Conservation (phyloP, 2,329 filamentous ascomycete genomes). For the Fonsecaea multimorphosa region DNA sequence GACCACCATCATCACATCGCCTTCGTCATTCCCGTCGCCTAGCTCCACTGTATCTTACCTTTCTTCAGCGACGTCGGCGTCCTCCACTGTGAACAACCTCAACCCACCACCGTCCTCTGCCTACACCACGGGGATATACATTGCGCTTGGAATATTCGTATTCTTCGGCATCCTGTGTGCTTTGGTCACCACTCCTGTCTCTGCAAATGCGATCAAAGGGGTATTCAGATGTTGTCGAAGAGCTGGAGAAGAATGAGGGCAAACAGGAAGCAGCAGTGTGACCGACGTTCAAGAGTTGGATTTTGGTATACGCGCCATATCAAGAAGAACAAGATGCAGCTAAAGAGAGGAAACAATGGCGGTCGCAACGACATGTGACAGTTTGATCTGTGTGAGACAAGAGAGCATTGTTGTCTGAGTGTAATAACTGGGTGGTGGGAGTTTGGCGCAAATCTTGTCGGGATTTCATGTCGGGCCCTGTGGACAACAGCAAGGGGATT, state of each 20-base stretch:
- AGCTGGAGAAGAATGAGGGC: background rate
- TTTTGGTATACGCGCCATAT: background rate
- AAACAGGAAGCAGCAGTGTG: background rate
- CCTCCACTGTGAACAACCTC: conserved; percentile 2
- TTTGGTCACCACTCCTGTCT: conserved; percentile 14
- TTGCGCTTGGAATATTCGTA: conserved; percentile 25
- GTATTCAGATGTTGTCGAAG: background rate
- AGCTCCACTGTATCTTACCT: background rate
- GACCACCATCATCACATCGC: background rate
- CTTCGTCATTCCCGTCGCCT: background rate
- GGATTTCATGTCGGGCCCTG: no score
- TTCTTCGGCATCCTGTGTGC: conserved; percentile 26
- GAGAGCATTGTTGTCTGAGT: background rate
- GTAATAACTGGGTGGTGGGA: background rate
- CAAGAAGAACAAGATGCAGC: background rate
- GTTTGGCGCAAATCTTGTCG: background rate
- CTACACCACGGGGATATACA: conserved; percentile 18
- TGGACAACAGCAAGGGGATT: no score
- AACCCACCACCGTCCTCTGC: conserved; percentile 13
- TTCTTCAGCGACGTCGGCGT: background rate
- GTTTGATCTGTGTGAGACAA: background rate
- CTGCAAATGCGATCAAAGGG: background rate
- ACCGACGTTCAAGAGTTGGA: background rate
- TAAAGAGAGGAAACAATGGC: background rate
- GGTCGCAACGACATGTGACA: background rate